phyloP scores from a whole-genome alignment of 2,329 filamentous ascomycete genomes.

The Thermothelomyces thermophilus region DNA sequence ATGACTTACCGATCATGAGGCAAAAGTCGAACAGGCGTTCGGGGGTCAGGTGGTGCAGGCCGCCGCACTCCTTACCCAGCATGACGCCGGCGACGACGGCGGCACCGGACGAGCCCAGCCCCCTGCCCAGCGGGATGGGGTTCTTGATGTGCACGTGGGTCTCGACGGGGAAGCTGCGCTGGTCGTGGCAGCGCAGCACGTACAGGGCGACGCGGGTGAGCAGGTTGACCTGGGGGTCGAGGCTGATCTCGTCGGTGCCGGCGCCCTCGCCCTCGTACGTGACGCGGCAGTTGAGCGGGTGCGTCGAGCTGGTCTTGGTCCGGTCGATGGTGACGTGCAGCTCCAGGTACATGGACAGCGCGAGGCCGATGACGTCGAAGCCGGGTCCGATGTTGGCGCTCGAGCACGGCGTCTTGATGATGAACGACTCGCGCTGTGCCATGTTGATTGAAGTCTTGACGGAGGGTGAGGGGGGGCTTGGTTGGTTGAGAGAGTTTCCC shows the following conservation, averaged over 20 bases:
- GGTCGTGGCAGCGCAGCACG: conserved; percentile 84
- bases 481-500: background rate
- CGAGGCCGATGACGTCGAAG: conserved; percentile 96
- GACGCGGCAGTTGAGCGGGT: conserved; percentile 77
- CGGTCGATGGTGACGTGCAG: conserved; percentile 72
- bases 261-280: conserved; percentile 82
- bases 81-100: conserved; percentile 94
- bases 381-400: conserved; percentile 97
- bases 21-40: conserved; percentile 90
- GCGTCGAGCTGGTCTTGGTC: conserved; percentile 44
- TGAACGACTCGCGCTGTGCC: conserved; percentile 46
- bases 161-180: conserved; percentile 73
- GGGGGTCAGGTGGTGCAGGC: conserved; percentile 64
- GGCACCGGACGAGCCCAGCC: conserved; percentile 89
- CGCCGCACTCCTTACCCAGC: conserved; percentile 81
- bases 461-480: background rate
- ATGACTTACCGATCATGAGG: conserved; percentile 81
- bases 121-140: conserved; percentile 86
- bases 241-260: conserved; percentile 64
- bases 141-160: conserved; percentile 95
- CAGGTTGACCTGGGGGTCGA: conserved; percentile 81
- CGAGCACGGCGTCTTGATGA: conserved; percentile 80
- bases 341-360: conserved; percentile 89
- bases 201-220: conserved; percentile 93
- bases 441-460: background rate